Evolutionary conservation across 208 protist species (phyloP), one percentile per base, ranked within the genome.

Genomic region (Trichomonas tenax): DNA sequence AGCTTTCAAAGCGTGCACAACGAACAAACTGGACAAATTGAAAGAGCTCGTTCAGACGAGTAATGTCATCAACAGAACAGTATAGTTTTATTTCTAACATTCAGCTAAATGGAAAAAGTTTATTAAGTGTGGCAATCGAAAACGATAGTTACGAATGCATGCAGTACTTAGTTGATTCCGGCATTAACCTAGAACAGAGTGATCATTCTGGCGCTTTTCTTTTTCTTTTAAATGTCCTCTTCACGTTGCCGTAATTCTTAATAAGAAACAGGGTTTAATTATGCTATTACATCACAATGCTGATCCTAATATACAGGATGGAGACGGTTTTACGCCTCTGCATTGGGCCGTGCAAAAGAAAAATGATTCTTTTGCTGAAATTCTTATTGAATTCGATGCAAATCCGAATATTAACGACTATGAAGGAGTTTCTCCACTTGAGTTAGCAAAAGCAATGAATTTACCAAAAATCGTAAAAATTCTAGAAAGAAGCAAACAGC

Each of bases 291-390:
- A 89, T 46, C 0, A 44, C 10, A 10, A 31, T n/a, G 10, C 17
- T 45, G 40, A 89, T 89, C 34, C 40, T n/a, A 89, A 89, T 46
- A 46, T 46, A 44, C 34, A 44, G n/a, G 82, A 89, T 89, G 34
- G 34, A 10, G 82, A 89, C n/a, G 82, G 82, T n/a, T 89, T 15
- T n/a, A 46, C 82, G 31, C 40, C 82, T 48, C 23, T 89, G n/a
- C 82, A 89, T 89, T 89, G 82, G 82, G 82, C 82, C 45, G 82
- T 89, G 21, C 82, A 89, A 40, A 84, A 34, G n/a, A 34, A 84
- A 17, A 84, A 84, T 41, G 34, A 41, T 15, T 36, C 11, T 15
- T 41, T 41, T 40, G 81, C 31, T 17, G 34, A 84, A 84, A 41
- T 84, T 34, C 31, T 84, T 2, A 11, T 84, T 41, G 81, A 84